Conservation (phyloP, 1,139 yeast genomes). For the Maudiozyma humilis region DNA sequence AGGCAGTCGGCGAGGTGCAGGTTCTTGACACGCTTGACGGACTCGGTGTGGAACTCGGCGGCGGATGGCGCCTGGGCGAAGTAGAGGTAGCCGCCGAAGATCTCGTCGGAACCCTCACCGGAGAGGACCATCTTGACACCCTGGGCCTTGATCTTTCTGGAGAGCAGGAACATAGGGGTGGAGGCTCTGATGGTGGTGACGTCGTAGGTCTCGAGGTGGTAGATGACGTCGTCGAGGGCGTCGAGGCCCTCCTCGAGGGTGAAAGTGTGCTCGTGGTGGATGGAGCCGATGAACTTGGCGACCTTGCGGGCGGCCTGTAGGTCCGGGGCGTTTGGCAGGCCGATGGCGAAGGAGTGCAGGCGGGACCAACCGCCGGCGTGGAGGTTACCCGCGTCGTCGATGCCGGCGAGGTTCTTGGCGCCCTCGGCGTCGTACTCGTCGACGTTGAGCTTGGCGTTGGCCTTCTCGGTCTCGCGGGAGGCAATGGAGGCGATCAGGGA, state of each 20-base stretch:
- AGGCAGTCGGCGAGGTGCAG: slow-evolving; percentile 93
- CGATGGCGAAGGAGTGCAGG: slow-evolving; percentile 93
- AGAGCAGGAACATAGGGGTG: slow-evolving; percentile 94
- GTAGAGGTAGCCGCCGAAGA: slow-evolving; percentile 96
- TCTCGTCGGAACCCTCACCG: slow-evolving; percentile 98
- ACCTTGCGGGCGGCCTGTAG: slow-evolving; percentile 92
- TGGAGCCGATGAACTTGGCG: slow-evolving; percentile 88
- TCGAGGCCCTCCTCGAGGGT: slow-evolving; percentile 94
- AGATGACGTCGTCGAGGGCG: slow-evolving; percentile 87
- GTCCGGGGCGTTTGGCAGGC: slow-evolving; percentile 97
- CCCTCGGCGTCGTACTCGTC: slow-evolving; percentile 38
- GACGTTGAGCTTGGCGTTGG: slow-evolving; percentile 40
- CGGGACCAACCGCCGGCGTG: slow-evolving; percentile 74
- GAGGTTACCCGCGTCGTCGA: slow-evolving; percentile 78
- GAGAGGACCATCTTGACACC: slow-evolving; percentile 98
- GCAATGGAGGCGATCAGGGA: slow-evolving; percentile 95
- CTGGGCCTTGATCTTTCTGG: slow-evolving; percentile 96
- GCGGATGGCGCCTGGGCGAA: slow-evolving; percentile 95
- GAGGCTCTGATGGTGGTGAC: slow-evolving; percentile 98
- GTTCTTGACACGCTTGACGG: slow-evolving; percentile 94
- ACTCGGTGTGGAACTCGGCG: slow-evolving; percentile 86
- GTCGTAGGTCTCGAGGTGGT: slow-evolving; percentile 94
- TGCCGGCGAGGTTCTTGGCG: slow-evolving; percentile 73
- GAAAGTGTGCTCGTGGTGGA: slow-evolving; percentile 96
- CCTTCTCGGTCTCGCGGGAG: slow-evolving; percentile 85